phyloP scores from a whole-genome alignment of 257 asterid genomes.

The Cordia subcordata region DNA sequence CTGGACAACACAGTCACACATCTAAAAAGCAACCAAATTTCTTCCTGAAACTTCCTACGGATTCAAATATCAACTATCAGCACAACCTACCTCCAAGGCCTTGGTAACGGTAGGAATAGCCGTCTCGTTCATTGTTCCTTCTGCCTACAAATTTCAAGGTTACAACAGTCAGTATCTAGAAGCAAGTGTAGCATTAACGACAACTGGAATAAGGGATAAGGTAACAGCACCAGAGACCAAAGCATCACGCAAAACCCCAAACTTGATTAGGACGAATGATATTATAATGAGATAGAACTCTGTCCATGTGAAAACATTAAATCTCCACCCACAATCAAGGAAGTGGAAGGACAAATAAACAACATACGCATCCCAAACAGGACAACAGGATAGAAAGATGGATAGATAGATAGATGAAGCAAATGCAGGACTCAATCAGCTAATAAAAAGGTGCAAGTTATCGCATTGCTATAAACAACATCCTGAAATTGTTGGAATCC shows the following conservation, averaged over 20 bases:
- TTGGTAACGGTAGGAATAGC: conserved; percentile 59
- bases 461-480: too few relatives aligned
- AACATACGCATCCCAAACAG: too few relatives aligned
- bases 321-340: too few relatives aligned
- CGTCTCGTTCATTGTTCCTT: conserved; percentile 67
- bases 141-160: conserved; percentile 49
- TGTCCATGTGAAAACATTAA: too few relatives aligned
- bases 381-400: too few relatives aligned
- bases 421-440: too few relatives aligned
- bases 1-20: not conserved
- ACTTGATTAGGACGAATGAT: not conserved
- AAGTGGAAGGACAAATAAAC: too few relatives aligned
- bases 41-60: not conserved
- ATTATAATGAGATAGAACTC: too few relatives aligned
- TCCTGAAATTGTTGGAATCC: too few relatives aligned
- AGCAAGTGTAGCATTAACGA: not conserved
- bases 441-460: too few relatives aligned
- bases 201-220: not conserved
- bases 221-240: not conserved
- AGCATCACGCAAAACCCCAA: not conserved
- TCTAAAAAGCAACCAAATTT: not conserved
- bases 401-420: too few relatives aligned
- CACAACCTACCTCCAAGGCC: conserved; percentile 57
- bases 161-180: not conserved
- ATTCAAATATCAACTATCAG: not conserved